phyloP scores from a whole-genome alignment of 139 green algal species.

The Microglena sp. region DNA sequence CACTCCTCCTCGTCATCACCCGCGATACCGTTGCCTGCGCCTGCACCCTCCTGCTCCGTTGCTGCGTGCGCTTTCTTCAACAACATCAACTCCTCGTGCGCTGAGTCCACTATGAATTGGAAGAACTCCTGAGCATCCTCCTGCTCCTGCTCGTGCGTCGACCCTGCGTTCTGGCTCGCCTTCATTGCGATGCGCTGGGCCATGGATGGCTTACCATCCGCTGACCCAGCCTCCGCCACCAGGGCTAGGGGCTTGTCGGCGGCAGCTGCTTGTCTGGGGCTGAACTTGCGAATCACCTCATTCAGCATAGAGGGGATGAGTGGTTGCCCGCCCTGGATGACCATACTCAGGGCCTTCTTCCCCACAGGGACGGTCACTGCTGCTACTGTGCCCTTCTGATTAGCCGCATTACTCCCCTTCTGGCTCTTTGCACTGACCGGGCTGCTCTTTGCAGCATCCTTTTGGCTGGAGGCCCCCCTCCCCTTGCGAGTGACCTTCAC shows the following conservation, averaged over 20 bases:
- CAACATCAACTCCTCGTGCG: conserved; percentile 57
- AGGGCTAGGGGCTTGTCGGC: conserved; percentile 2
- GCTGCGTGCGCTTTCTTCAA: conserved; percentile 21
- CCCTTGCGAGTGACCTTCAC: not conserved
- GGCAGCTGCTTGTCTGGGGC: conserved; percentile 19
- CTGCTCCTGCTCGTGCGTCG: conserved; percentile 45
- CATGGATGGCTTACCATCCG: conserved; percentile 15
- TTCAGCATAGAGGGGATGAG: conserved; percentile 55
- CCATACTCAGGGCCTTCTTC: not conserved
- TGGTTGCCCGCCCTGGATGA: conserved; percentile 35
- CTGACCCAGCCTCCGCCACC: conserved; percentile 1
- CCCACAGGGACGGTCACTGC: not conserved
- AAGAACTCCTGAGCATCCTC: conserved; percentile 81
- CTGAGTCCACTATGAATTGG: conserved; percentile 53
- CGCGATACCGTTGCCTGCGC: not conserved
- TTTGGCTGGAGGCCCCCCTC: not conserved
- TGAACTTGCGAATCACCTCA: conserved; percentile 44
- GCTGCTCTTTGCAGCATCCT: not conserved
- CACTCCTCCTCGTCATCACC: conserved; percentile 27
- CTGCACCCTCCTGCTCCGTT: not conserved
- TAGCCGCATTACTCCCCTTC: not conserved
- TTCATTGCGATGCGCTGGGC: conserved; percentile 13
- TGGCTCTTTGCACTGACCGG: not conserved
- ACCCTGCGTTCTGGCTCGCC: not conserved
- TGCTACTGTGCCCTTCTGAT: not conserved